Base-by-base conservation (phyloP, 768 basidiomycete genomes). In the Serendipita sp. region DNA sequence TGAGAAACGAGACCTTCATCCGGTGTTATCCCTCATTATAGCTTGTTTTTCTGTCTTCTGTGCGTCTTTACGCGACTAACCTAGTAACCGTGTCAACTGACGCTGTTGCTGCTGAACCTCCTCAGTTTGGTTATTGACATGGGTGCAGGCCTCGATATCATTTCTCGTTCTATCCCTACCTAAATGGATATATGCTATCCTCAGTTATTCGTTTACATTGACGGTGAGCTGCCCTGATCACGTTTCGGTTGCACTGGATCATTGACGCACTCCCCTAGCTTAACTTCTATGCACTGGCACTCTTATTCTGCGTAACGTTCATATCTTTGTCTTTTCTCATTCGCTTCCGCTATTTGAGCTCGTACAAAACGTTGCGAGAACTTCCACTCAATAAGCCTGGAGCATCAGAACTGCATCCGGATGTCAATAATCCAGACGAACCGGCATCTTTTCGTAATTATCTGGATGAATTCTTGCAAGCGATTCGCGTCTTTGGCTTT, bases 401-500 rank as follows among this genome's bases (percentile, higher is more conserved):
- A 70, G 86, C 85, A 13, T 88, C 88, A 68, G 88, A 90, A 69
- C 80, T 91, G 47, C 93, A 95, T 75, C 93, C 93, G 1, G 92
- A 96, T 72, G 87, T 95, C 23, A 92, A 92, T 66, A 82, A 86
- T 67, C 65, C 65, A 15, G 74, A 78, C 70, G 85, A 88, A 63
- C 78, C 84, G 13, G 82, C 88, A 11, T 81, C 88, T 0, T 93
- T 97, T 72, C 93, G 95, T 73, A 94, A 95, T 70, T 98, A 98
- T 70, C 80, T 98, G 32, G 95, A 98, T 72, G 96, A 99, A 71
- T 98, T 99, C 72, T 75, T 98, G 64, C 88, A 94, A 69, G 96
- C 96, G 10, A 90, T 99, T 65, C 83, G 94, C 54, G 90, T 99
- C 8, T 99, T 99, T 70, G 96, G 96, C 18, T 98, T 98, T 72